Base-by-base conservation (phyloP, 163 green algal genomes). In the Prototheca cutis region DNA sequence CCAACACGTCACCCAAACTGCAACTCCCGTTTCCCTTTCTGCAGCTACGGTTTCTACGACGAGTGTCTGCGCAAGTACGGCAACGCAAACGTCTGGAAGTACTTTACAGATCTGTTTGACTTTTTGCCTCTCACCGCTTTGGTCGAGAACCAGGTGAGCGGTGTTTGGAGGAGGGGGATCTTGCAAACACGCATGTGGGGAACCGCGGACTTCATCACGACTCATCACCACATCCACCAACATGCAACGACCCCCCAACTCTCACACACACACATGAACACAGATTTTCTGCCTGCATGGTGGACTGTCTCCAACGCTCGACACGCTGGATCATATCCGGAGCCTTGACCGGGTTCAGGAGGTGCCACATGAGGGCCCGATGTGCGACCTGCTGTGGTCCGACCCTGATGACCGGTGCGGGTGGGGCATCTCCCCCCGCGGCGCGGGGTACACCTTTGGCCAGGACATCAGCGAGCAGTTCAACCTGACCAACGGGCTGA, bases 21-120 rank as follows among this genome's bases (percentile, higher is more conserved):
- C n/a, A n/a, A n/a, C n/a, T n/a, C n/a, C n/a, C n/a, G n/a, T n/a
- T n/a, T n/a, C n/a, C n/a, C n/a, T n/a, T n/a, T n/a, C n/a, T n/a
- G n/a, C n/a, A n/a, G n/a, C n/a, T 99, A 99, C 62, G 93, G 93
- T 10, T 99, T 99, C 63, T 99, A 99, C 68, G 93, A 99, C 63
- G 93, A 99, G 77, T 99, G 93, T 78, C 68, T 99, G 48, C 74
- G 93, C n/a, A 99, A 99, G 77, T 98, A 97, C 59, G 93, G 91
- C 55, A 87, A 80, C 42, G 90, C 94, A 25, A 98, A 98, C 57
- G 91, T 99, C 28, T 98, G 93, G 93, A 86, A 94, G 39, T 95
- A 95, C 79, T 99, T 94, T 82, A 98, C 69, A 24, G 93, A 99
- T 69, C 79, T 99, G n/a, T 99, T 99, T 71, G 93, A 99, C 74